Conservation (phyloP, 129 eudicot species). For the Tagetes patula region DNA sequence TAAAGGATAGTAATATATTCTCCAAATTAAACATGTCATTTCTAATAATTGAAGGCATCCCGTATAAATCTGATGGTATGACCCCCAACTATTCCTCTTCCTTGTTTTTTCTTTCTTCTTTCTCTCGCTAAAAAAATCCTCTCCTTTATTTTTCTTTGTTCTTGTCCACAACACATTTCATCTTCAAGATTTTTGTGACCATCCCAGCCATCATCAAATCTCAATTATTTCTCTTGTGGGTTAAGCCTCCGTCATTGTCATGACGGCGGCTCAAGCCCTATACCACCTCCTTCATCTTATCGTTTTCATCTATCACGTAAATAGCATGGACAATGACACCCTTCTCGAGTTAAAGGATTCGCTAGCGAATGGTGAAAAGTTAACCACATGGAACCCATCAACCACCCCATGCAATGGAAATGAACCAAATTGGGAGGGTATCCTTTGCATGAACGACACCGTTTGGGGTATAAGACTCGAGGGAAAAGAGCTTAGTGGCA, state of each 20-base stretch:
- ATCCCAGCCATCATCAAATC: slow-evolving; percentile 23
- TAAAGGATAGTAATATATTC: too few relatives aligned
- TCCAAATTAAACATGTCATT: too few relatives aligned
- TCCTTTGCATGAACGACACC: slow-evolving; percentile 42
- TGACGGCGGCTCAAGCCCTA: slow-evolving; percentile 31
- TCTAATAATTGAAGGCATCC: slow-evolving; percentile 1
- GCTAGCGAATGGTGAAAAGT: slow-evolving; percentile 32
- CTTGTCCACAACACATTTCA: slow-evolving; percentile 37
- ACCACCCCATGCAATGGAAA: slow-evolving; percentile 48
- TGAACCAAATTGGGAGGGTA: slow-evolving; percentile 51
- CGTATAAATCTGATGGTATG: slow-evolving; percentile 22
- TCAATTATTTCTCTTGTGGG: slow-evolving; percentile 37
- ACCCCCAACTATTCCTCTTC: slow-evolving; percentile 18
- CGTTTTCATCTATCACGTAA: slow-evolving; percentile 18
- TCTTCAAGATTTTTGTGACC: slow-evolving; percentile 23
- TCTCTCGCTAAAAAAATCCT: slow-evolving; percentile 6
- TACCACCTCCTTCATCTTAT: slow-evolving; percentile 17
- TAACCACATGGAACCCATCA: slow-evolving; percentile 45
- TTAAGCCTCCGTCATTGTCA: slow-evolving; percentile 50
- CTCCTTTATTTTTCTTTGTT: slow-evolving; percentile 11
- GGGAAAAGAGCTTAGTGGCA: slow-evolving; percentile 54
- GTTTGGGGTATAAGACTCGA: slow-evolving; percentile 78
- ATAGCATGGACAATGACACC: slow-evolving; percentile 40
- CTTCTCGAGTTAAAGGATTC: slow-evolving; percentile 60
- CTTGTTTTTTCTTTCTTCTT: slow-evolving; percentile 3